A percentile compares a stretch with the other conserved stretches of the same genome.
phyloP scores from a whole-genome alignment of 371 early-diverging fungal genomes.

The Mortierella sp. region DNA sequence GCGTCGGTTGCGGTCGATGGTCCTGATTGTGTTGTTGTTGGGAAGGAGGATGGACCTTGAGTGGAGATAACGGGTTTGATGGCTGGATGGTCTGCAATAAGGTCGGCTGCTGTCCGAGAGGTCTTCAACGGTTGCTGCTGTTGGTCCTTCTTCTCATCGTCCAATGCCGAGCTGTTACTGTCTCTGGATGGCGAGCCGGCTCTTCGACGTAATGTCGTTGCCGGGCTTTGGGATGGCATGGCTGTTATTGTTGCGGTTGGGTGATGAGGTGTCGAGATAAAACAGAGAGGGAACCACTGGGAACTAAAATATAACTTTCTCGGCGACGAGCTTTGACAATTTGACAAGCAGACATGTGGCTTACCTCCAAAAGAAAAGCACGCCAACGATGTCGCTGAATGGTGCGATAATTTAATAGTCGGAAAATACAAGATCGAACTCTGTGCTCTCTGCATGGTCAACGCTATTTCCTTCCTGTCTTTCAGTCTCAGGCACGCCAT shows the following conservation, averaged over 20 bases:
- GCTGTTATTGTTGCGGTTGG: background rate
- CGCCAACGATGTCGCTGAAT: conserved; percentile 6
- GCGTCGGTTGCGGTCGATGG: background rate
- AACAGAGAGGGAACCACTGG: background rate
- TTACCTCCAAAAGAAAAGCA: background rate
- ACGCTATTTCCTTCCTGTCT: too few species aligned
- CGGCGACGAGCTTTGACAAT: background rate
- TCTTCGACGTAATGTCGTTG: conserved; percentile 12
- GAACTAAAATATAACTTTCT: background rate
- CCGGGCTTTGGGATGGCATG: conserved; percentile 9
- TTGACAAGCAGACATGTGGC: background rate
- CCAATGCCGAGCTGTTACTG: background rate
- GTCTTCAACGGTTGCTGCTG: conserved; percentile 8
- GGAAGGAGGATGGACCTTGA: background rate
- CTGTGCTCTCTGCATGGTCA: background rate
- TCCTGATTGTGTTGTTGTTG: background rate
- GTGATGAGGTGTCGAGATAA: background rate
- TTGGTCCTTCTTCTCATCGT: background rate
- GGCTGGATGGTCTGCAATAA: conserved; percentile 30
- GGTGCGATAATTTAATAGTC: background rate
- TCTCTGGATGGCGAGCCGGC: conserved; percentile 1
- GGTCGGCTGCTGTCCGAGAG: conserved; percentile 1
- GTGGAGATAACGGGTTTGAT: conserved; percentile 15
- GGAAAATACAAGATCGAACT: background rate
- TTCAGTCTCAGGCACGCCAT: conserved; percentile 8